A percentile compares a stretch with the other conserved stretches of the same genome.
These are phyloP conservation scores for Naganishia albida DNA, from an alignment of 1,284 basidiomycete species.

Conservation along the genomic window DNA sequence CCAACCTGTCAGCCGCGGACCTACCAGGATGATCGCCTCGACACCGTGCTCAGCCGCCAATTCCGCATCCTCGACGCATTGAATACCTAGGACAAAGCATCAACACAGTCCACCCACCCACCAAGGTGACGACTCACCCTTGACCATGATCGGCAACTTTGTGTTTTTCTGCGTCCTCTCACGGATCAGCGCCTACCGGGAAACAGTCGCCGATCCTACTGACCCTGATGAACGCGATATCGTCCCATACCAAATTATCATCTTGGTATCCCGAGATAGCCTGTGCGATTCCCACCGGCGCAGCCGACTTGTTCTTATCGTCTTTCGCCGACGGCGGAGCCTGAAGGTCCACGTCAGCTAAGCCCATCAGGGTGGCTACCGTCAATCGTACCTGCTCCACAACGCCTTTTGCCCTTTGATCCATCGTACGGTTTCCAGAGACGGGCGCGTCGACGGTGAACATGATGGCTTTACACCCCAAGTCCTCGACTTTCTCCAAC, in stretches of 20 bases:
- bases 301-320: constrained; percentile 49
- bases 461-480: constrained; percentile 68
- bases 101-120: constrained; percentile 56
- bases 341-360: constrained; percentile 58
- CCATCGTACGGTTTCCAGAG: constrained; percentile 82
- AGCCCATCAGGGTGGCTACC: constrained; percentile 76
- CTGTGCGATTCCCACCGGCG: constrained; percentile 52
- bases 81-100: constrained; percentile 54
- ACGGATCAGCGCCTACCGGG: constrained; percentile 49
- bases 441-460: constrained; percentile 89
- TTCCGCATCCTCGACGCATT: constrained; percentile 59
- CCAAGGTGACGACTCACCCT: constrained; percentile 60
- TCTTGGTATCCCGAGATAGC: constrained; percentile 59
- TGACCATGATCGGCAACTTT: constrained; percentile 77
- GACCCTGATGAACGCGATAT: constrained; percentile 52
- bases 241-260: constrained; percentile 54
- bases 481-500: constrained; percentile 55
- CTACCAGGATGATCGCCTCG: constrained; percentile 56
- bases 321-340: constrained; percentile 44
- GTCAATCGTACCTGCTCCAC: constrained; percentile 56
- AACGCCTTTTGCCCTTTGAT: constrained; percentile 57
- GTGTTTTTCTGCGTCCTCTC: constrained; percentile 64
- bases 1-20: constrained; percentile 33
- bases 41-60: constrained; percentile 58
- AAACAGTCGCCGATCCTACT: constrained; percentile 47